A percentile compares a stretch with the other conserved stretches of the same genome.
phyloP scores from a whole-genome alignment of 805 yeast species.

The Lipomyces starkeyi region DNA sequence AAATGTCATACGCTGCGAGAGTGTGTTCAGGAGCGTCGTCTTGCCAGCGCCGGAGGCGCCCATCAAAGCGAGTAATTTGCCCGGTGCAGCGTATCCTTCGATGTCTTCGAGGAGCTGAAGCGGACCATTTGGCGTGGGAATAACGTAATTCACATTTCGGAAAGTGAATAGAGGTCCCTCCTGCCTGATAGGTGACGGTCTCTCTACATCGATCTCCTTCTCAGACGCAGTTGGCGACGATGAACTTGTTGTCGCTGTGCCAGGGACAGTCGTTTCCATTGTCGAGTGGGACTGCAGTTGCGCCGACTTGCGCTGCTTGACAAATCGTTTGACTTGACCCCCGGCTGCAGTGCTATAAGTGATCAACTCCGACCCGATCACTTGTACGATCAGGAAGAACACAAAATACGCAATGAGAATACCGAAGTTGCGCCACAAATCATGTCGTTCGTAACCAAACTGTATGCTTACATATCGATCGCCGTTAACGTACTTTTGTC shows the following conservation, averaged over 20 bases:
- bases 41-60: constrained; percentile 82
- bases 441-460: constrained; percentile 55
- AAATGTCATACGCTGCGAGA: constrained; percentile 70
- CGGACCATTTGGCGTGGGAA: constrained; percentile 36
- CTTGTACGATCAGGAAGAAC: constrained; percentile 59
- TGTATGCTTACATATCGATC: constrained; percentile 57
- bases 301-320: constrained; percentile 5
- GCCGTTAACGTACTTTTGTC: constrained; percentile 60
- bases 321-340: constrained; percentile 7
- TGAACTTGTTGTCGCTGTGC: neutral
- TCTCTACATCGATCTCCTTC: neutral
- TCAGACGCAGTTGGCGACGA: neutral
- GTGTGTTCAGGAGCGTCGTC: constrained; percentile 71
- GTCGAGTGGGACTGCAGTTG: neutral
- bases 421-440: constrained; percentile 69
- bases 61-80: constrained; percentile 69
- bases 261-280: neutral
- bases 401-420: constrained; percentile 60
- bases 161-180: constrained; percentile 34
- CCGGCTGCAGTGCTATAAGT: constrained; percentile 3
- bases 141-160: constrained; percentile 34
- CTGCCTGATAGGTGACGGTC: neutral
- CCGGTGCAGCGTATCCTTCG: constrained; percentile 76
- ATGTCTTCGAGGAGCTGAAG: constrained; percentile 62
- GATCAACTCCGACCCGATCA: constrained; percentile 42